These are phyloP conservation scores for Pisolithus orientalis DNA, from an alignment of 768 basidiomycete genomes.

Conservation along the genomic window DNA sequence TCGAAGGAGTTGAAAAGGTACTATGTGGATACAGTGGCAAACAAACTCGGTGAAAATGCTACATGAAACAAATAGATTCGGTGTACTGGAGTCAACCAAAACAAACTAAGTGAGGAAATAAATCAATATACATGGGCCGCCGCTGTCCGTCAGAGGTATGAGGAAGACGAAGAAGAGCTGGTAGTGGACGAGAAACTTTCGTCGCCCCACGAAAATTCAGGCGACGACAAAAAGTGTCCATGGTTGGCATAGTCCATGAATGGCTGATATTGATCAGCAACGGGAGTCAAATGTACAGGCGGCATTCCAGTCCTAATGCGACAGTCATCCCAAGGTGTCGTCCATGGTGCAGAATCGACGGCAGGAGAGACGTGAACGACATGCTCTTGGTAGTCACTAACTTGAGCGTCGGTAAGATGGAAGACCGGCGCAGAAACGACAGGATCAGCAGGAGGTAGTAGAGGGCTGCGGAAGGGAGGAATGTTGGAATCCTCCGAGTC, in stretches of 20 bases:
- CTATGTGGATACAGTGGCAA: background rate
- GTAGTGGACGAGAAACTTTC: slow-evolving; percentile 6
- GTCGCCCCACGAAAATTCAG: slow-evolving; percentile 17
- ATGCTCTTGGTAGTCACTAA: slow-evolving; percentile 7
- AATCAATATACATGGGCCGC: slow-evolving; percentile 12
- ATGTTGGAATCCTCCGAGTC: slow-evolving; percentile 7
- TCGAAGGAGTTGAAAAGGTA: background rate
- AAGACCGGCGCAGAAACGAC: background rate
- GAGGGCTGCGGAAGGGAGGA: slow-evolving; percentile 22
- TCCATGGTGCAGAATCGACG: background rate
- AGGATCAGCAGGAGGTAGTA: slow-evolving; percentile 21
- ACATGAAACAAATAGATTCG: slow-evolving; percentile 14
- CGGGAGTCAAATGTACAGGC: background rate
- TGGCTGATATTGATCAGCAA: slow-evolving; percentile 7
- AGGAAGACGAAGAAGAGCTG: slow-evolving; percentile 7
- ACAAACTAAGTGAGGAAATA: slow-evolving; percentile 21
- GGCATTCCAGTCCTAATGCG: background rate
- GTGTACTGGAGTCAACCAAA: slow-evolving; percentile 4
- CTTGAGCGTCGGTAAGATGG: background rate
- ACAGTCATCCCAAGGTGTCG: background rate
- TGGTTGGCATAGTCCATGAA: slow-evolving; percentile 7
- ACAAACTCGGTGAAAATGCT: slow-evolving; percentile 7
- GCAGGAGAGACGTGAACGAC: background rate
- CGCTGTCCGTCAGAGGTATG: slow-evolving; percentile 11
- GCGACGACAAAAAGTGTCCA: slow-evolving; percentile 2